These are phyloP conservation scores for Aspergillus baeticus DNA, from an alignment of 495 filamentous ascomycete species.

Conservation along the genomic window DNA sequence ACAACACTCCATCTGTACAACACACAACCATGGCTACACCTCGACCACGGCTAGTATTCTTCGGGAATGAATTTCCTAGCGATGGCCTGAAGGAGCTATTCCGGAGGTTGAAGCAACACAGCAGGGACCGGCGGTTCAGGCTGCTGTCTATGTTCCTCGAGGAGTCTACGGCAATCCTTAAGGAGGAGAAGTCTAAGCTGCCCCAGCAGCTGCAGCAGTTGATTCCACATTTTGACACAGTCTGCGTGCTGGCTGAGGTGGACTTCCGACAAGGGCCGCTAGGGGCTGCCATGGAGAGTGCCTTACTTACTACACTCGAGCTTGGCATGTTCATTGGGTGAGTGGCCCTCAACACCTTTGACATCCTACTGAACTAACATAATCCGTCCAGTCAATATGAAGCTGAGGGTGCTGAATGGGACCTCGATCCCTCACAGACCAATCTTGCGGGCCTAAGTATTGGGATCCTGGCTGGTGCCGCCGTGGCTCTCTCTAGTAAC, in stretches of 20 bases:
- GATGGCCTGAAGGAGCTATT: slow-evolving; percentile 37
- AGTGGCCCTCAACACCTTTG: slow-evolving; percentile 9
- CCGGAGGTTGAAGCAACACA: slow-evolving; percentile 34
- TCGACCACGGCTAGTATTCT: too few species aligned
- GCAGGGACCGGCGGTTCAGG: slow-evolving; percentile 32
- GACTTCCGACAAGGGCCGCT: slow-evolving; percentile 35
- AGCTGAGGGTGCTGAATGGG: neutral
- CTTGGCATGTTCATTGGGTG: slow-evolving; percentile 39
- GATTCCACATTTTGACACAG: slow-evolving; percentile 36
- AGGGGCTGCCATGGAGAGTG: slow-evolving; percentile 34
- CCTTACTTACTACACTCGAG: slow-evolving; percentile 32
- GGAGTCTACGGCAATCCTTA: slow-evolving; percentile 31
- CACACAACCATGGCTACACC: too few species aligned
- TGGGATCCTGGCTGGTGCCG: slow-evolving; percentile 33
- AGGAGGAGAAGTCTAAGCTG: slow-evolving; percentile 30
- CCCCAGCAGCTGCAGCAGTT: slow-evolving; percentile 1
- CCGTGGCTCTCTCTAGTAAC: slow-evolving; percentile 26
- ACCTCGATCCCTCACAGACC: neutral
- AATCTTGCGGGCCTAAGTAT: slow-evolving; percentile 29
- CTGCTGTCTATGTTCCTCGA: slow-evolving; percentile 35
- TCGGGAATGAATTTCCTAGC: slow-evolving; percentile 40
- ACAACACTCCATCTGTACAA: too few species aligned
- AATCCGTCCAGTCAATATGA: slow-evolving; percentile 10
- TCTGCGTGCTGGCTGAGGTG: slow-evolving; percentile 30
- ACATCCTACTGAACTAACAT: neutral